Evolutionary conservation across 495 filamentous ascomycete species (phyloP), one percentile per base, ranked within the genome.

Genomic region (Penicillium fimorum): DNA sequence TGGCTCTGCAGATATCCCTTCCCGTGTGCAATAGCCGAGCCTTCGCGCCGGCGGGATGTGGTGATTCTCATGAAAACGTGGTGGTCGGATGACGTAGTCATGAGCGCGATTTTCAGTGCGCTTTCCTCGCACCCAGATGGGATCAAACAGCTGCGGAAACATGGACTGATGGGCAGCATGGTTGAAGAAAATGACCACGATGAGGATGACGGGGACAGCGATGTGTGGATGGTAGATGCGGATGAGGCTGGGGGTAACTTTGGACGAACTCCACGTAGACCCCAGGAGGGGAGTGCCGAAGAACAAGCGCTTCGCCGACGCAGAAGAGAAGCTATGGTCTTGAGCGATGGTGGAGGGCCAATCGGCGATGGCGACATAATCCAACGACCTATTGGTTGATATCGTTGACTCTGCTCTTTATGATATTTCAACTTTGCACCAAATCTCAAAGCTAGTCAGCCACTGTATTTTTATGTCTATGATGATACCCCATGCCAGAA

Each of bases 251-350:
- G 73, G 18, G 74, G 76, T 0, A 57, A 64, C 3, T 51, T 47
- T 17, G 63, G 57, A 11, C 60, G 57, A 51, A 43, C 57, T 35
- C 55, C 70, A n/a, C 65, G 70, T 47, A 66, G 78, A 33, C 56
- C 71, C 4, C 71, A 63, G 32, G 75, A 81, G 35, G 74, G 79
- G 29, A 82, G 70, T 46, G 54, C 61, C 1, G 76, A 79, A 57
- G 80, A 83, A 47, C 79, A 79, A 60, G 72, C 73, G 17, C 63
- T 81, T 50, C 64, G 80, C 10, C 66, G 79, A 41, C 70, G 77
- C 12, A 72, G 79, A 57, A 72, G 80, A 62, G 80, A 83, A 69
- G 80, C 80, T 13, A 81, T 82, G 74, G 80, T 83, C 5, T 55
- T 81, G 47, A 79, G 77, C 58, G 80, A 82, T 47, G 70, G 74